Base-by-base conservation (phyloP, 2,329 filamentous ascomycete genomes). In the Penicillium sp. region DNA sequence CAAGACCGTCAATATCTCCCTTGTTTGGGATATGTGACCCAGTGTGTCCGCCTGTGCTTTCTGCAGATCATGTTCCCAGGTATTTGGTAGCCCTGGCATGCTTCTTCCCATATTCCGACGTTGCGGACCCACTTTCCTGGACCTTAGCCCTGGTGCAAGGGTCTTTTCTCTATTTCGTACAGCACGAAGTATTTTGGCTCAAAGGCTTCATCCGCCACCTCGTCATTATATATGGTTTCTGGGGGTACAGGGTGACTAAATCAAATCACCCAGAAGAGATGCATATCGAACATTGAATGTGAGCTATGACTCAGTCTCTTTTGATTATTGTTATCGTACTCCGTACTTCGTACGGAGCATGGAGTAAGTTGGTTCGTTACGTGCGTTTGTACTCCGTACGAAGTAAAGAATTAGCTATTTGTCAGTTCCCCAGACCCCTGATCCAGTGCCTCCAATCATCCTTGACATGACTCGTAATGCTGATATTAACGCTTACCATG, bases 401-500 rank as follows among this genome's bases (percentile, higher is more conserved):
- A 13, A 4, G 32, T 34, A 36, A 6, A 13, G 21, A 47, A 14
- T 21, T 52, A 9, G 13, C 14, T 11, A 39, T 40, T 40, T 11
- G 14, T 14, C 10, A 45, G 18, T 31, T 39, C 34, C 34, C 34
- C 42, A 27, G 27, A n/a, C 18, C 18, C 41, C 46, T 50, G 34
- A 29, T 21, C 44, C 40, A 8, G 31, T 13, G 6, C 9, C 11
- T 46, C 31, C 18, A 14, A 50, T 81, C 47, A 27, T 83, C 74
- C 3, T 66, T 69, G 46, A 45, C 24, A 41, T 45, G 55, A 38
- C 38, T 21, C 36, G 9, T 38, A 21, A 34, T 16, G 9, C 84
- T 84, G 36, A 81, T 81, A 9, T 18, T 14, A 34, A 16, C 6
- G 5, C 13, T 14, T 8, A 27, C 31, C 18, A 10, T 5, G 9